Percentiles rank a stretch among this genome's conserved stretches.
Evolutionary conservation across 164 flowering plant genomes (phyloP).

Genomic region (Annona cherimola): DNA sequence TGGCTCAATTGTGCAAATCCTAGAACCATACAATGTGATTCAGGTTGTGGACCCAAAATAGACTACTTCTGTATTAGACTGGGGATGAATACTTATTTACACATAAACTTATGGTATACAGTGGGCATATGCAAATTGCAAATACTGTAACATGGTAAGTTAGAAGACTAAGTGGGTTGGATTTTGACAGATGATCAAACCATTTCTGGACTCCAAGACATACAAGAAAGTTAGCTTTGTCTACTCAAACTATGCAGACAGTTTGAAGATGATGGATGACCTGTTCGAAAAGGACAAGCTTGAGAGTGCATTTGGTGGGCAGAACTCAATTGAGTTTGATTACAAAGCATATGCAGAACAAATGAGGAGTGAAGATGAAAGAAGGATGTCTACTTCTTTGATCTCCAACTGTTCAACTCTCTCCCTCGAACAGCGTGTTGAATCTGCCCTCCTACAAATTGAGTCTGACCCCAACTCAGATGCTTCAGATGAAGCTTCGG

Average conservation of each 20-base stretch:
- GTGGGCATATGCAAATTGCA: too few species aligned
- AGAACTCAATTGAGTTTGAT: slow-evolving; percentile 50
- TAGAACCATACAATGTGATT: too few species aligned
- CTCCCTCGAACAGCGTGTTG: not conserved
- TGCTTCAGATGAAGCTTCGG: slow-evolving; percentile 9
- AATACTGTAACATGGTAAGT: too few species aligned
- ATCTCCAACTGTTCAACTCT: slow-evolving; percentile 4
- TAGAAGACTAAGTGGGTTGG: not conserved
- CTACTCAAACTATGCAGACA: slow-evolving; percentile 55
- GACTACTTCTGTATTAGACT: too few species aligned
- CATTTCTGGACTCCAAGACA: slow-evolving; percentile 67
- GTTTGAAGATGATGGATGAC: slow-evolving; percentile 65
- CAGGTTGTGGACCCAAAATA: too few species aligned
- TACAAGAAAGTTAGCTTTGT: slow-evolving; percentile 68
- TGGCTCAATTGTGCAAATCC: too few species aligned
- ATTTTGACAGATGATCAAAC: slow-evolving; percentile 52
- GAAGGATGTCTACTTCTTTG: slow-evolving; percentile 9
- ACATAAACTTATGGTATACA: too few species aligned
- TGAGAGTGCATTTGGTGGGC: slow-evolving; percentile 72
- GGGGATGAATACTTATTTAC: too few species aligned
- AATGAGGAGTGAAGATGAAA: slow-evolving; percentile 23
- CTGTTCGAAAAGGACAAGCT: slow-evolving; percentile 72
- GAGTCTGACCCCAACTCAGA: slow-evolving; percentile 6
- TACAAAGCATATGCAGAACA: slow-evolving; percentile 40
- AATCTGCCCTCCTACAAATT: slow-evolving; percentile 6